These are phyloP conservation scores for Hygrocybe coccinea DNA, from an alignment of 768 basidiomycete species.

Conservation along the genomic window DNA sequence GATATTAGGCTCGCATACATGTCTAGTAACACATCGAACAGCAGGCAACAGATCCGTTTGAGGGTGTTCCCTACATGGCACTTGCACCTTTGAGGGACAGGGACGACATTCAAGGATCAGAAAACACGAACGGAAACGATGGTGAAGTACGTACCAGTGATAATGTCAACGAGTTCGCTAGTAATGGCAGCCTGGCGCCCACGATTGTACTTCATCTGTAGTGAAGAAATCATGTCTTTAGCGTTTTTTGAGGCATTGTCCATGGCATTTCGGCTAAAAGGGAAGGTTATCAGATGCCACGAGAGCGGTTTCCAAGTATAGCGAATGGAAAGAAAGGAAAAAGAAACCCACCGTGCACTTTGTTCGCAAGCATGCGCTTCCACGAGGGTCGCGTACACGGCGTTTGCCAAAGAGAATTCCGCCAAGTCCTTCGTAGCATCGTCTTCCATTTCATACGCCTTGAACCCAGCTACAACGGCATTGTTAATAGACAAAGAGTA, in stretches of 20 bases:
- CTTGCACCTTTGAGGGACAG: slow-evolving; percentile 7
- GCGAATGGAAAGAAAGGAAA: neutral
- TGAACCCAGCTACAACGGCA: slow-evolving; percentile 66
- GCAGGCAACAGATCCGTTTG: no score
- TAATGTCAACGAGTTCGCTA: slow-evolving; percentile 90
- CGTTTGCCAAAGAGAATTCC: slow-evolving; percentile 95
- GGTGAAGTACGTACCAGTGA: slow-evolving; percentile 60
- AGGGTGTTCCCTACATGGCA: slow-evolving; percentile 1
- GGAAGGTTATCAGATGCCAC: neutral
- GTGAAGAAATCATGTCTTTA: slow-evolving; percentile 78
- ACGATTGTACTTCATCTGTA: slow-evolving; percentile 97
- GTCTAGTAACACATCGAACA: no score
- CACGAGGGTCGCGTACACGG: slow-evolving; percentile 88
- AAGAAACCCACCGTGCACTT: slow-evolving; percentile 63
- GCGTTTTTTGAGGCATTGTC: slow-evolving; percentile 99
- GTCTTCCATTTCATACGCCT: slow-evolving; percentile 96
- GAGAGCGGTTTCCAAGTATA: neutral
- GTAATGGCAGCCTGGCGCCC: slow-evolving; percentile 98
- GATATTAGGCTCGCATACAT: neutral
- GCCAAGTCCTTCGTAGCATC: slow-evolving; percentile 89
- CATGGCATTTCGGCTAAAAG: slow-evolving; percentile 88
- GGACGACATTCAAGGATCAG: neutral
- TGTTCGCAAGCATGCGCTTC: slow-evolving; percentile 96
- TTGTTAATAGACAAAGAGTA: neutral
- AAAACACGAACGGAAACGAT: neutral